These are phyloP conservation scores for Pythium coloratum DNA, from an alignment of 352 stramenopile genomes.

Conservation along the genomic window DNA sequence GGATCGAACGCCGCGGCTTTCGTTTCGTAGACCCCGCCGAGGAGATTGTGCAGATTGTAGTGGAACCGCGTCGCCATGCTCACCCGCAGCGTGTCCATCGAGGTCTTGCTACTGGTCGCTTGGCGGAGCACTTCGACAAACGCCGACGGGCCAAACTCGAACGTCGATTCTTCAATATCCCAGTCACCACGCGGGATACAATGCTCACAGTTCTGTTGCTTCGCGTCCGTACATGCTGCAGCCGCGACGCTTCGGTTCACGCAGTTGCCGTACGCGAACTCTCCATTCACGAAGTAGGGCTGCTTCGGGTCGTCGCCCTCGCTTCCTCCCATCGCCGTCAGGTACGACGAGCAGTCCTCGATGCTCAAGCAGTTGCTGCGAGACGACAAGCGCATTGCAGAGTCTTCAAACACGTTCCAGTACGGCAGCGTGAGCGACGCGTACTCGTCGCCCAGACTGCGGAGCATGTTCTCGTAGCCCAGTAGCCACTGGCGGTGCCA, in stretches of 20 bases:
- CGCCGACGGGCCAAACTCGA: conserved; percentile 63
- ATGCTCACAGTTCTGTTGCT: conserved; percentile 44
- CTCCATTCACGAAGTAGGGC: conserved; percentile 31
- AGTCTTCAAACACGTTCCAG: conserved; percentile 36
- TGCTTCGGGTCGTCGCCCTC: conserved; percentile 29
- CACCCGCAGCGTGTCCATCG: conserved; percentile 36
- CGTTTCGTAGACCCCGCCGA: conserved; percentile 40
- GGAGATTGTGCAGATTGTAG: conserved; percentile 43
- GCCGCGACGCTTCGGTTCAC: conserved; percentile 50
- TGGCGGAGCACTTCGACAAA: conserved; percentile 61
- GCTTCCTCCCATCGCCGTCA: conserved; percentile 60
- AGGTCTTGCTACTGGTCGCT: conserved; percentile 32
- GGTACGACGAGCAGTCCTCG: conserved; percentile 37
- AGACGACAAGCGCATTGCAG: conserved; percentile 27
- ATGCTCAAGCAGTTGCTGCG: conserved; percentile 27
- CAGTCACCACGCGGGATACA: conserved; percentile 69
- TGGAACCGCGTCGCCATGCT: conserved; percentile 41
- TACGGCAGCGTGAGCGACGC: conserved; percentile 36
- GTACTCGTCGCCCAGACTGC: conserved; percentile 29
- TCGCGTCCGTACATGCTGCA: conserved; percentile 40
- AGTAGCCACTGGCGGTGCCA: conserved; percentile 38
- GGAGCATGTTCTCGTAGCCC: conserved; percentile 47
- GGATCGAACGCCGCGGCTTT: conserved; percentile 38
- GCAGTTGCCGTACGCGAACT: conserved; percentile 51
- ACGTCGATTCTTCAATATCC: conserved; percentile 56